These are phyloP conservation scores for Ogataea polymorpha DNA, from an alignment of 805 yeast genomes.

Conservation along the genomic window DNA sequence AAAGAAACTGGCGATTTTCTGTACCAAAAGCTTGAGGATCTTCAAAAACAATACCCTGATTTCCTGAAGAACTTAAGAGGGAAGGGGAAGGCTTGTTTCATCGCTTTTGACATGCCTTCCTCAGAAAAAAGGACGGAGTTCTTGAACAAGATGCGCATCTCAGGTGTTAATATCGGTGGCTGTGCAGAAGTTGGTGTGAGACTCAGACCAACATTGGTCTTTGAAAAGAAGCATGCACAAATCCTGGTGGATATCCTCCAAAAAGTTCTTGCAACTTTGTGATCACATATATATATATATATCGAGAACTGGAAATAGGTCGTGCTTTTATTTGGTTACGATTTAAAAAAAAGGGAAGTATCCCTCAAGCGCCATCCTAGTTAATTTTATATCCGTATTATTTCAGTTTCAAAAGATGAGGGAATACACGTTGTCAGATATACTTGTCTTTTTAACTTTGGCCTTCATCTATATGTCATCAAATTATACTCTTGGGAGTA, in stretches of 20 bases:
- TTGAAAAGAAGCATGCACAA: constrained; percentile 79
- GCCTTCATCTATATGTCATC: constrained; percentile 21
- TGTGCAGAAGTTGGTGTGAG: constrained; percentile 79
- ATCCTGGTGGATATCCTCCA: constrained; percentile 48
- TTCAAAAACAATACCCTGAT: constrained; percentile 55
- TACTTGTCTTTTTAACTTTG: constrained; percentile 23
- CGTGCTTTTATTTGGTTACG: not conserved
- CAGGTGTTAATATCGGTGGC: constrained; percentile 80
- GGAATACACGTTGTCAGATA: constrained; percentile 31
- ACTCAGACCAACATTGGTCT: constrained; percentile 75
- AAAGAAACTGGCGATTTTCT: constrained; percentile 65
- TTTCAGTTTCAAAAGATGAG: constrained; percentile 21
- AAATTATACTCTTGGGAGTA: not conserved
- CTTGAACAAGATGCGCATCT: constrained; percentile 53
- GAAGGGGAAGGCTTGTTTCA: constrained; percentile 69
- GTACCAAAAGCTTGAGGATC: constrained; percentile 49
- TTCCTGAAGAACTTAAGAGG: constrained; percentile 63
- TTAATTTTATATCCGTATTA: too few species aligned
- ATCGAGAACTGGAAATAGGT: not conserved
- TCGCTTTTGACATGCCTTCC: constrained; percentile 71
- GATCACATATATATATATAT: constrained; percentile 2
- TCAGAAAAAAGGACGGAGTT: constrained; percentile 59
- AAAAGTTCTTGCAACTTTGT: constrained; percentile 32
- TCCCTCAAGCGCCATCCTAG: constrained; percentile 4
- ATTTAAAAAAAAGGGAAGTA: not conserved